Evolutionary conservation across 768 basidiomycete genomes (phyloP), one percentile per base, ranked within the genome.

Genomic region (Kwoniella dendrophila): DNA sequence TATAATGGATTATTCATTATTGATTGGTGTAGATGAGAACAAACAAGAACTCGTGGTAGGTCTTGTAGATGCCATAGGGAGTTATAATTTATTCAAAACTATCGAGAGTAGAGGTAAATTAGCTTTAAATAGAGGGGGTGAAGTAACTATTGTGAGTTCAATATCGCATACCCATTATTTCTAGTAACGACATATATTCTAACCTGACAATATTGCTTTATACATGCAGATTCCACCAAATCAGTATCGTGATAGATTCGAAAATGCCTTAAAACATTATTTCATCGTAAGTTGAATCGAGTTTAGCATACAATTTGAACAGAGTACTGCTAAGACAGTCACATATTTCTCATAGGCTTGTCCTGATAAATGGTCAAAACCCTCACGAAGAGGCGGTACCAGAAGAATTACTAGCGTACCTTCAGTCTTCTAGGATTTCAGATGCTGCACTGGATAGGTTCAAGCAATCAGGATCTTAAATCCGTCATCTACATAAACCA

Each of bases 101-200:
- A 80, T 92, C 6, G 90, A 92, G 77, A 90, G 90, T 70, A 88
- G 90, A 73, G 89, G 89, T 8, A 92, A 92, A 76, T 86, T 89
- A 44, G 86, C 85, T 4, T 81, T 91, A 12, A 86, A 86, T 47
- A 66, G 75, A 26, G 73, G 72, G 11, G 87, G 89, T 64, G 87
- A 90, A 33, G 85, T 89, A 8, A 92, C 90, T 0, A 87, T 91
- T 14, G 73, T 75, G 49, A 61, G 73, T 64, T 18, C 16, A 20
- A 7, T 3, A n/a, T n/a, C n/a, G n/a, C 24, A 11, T 40, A 24
- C 40, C 26, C 30, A 12, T 38, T n/a, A 20, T 20, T 43, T n/a
- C 18, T 11, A 43, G 41, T 43, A 6, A 22, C 6, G 32, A 27
- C 8, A n/a, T 43, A 6, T 10, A 7, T 11, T 43, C 12, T 20